These are phyloP conservation scores for Prunus davidiana DNA, from an alignment of 306 rosid species.

Conservation along the genomic window DNA sequence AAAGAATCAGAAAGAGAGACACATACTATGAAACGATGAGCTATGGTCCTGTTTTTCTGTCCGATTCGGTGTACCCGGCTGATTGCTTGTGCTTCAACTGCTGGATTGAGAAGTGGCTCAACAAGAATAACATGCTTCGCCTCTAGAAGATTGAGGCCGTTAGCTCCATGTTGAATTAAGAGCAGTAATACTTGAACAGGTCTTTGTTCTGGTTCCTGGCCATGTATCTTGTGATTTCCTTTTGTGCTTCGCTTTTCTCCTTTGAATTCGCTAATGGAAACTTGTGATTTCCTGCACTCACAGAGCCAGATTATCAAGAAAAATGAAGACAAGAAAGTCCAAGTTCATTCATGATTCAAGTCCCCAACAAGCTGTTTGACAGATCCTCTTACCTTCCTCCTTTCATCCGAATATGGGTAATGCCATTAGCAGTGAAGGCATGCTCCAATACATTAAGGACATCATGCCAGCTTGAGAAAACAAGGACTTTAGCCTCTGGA, in stretches of 20 bases:
- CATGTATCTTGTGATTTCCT: slow-evolving; percentile 28
- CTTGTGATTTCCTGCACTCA: slow-evolving; percentile 71
- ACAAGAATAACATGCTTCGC: slow-evolving; percentile 91
- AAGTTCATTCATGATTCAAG: background rate
- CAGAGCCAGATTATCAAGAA: slow-evolving; percentile 25
- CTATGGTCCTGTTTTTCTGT: slow-evolving; percentile 63
- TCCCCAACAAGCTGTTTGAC: background rate
- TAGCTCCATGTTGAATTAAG: slow-evolving; percentile 91
- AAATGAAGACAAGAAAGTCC: slow-evolving; percentile 2
- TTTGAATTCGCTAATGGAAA: slow-evolving; percentile 78
- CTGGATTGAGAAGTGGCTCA: slow-evolving; percentile 94
- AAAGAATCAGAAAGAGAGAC: background rate
- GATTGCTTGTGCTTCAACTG: slow-evolving; percentile 94
- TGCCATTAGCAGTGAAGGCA: slow-evolving; percentile 66
- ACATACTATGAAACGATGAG: slow-evolving; percentile 87
- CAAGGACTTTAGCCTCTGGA: slow-evolving; percentile 72
- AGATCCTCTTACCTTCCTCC: slow-evolving; percentile 79
- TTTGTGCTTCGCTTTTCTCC: slow-evolving; percentile 43
- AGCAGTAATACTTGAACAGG: slow-evolving; percentile 73
- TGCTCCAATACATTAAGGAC: slow-evolving; percentile 94
- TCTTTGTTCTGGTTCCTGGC: slow-evolving; percentile 34
- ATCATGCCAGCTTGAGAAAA: slow-evolving; percentile 95
- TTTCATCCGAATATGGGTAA: slow-evolving; percentile 74
- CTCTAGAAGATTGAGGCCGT: slow-evolving; percentile 91
- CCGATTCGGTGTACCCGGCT: slow-evolving; percentile 94